Conservation (phyloP, 176 grass and related monocot genomes). For the Paspalum notatum region DNA sequence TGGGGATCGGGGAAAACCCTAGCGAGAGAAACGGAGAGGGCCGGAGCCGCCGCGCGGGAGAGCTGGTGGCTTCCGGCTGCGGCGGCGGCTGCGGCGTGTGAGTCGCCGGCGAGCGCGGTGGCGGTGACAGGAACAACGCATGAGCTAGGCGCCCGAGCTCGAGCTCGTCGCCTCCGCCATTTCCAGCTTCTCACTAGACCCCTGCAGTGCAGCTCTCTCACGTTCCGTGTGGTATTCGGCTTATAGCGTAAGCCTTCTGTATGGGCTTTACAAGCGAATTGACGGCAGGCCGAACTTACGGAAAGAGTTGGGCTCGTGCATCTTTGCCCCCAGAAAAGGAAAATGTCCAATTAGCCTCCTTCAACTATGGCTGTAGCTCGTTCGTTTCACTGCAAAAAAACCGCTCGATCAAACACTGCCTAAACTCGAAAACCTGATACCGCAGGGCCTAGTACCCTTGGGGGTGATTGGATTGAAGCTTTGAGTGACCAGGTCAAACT, state of each 20-base stretch:
- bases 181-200: constrained; percentile 35
- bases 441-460: too few relatives aligned
- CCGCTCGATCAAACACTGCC: too few relatives aligned
- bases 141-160: constrained; percentile 52
- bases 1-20: constrained; percentile 57
- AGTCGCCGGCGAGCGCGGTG: not conserved
- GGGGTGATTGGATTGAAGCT: too few relatives aligned
- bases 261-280: not conserved
- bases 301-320: not conserved
- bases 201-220: constrained; percentile 16
- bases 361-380: too few relatives aligned
- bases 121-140: not conserved
- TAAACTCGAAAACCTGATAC: too few relatives aligned
- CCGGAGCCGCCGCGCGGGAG: constrained; percentile 31
- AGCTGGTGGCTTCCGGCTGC: not conserved
- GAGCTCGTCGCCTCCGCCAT: constrained; percentile 57
- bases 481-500: too few relatives aligned
- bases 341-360: too few relatives aligned
- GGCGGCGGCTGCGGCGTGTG: not conserved
- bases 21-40: constrained; percentile 16
- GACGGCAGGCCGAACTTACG: too few relatives aligned
- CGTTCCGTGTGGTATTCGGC: constrained; percentile 12
- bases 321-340: too few relatives aligned
- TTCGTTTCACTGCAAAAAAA: too few relatives aligned
- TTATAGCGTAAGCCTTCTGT: not conserved